These are phyloP conservation scores for Amanita molliuscula DNA, from an alignment of 768 basidiomycete genomes.

Conservation along the genomic window DNA sequence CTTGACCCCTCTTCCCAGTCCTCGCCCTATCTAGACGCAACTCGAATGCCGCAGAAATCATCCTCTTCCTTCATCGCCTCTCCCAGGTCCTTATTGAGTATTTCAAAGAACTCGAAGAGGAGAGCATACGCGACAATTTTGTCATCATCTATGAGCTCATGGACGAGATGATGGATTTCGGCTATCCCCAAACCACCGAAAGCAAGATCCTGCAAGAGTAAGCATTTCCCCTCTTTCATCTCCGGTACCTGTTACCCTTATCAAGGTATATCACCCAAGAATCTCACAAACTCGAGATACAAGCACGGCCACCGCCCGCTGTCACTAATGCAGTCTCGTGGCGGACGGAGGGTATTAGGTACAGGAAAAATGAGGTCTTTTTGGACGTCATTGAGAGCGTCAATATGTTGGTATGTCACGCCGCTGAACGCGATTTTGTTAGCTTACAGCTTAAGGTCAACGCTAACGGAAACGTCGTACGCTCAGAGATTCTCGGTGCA, in stretches of 20 bases:
- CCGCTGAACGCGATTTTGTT: not conserved
- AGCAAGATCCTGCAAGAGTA: conserved; percentile 98
- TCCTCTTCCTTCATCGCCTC: conserved; percentile 92
- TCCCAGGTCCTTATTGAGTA: conserved; percentile 92
- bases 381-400: conserved; percentile 97
- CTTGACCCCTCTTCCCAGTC: conserved; percentile 36
- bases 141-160: conserved; percentile 98
- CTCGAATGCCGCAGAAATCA: conserved; percentile 90
- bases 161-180: conserved; percentile 99
- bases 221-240: conserved; percentile 15
- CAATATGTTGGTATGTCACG: conserved; percentile 71
- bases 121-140: conserved; percentile 98
- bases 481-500: conserved; percentile 96
- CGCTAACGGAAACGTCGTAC: conserved; percentile 91
- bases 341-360: conserved; percentile 94
- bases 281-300: conserved; percentile 92
- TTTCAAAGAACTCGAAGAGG: conserved; percentile 99
- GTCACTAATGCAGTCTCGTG: conserved; percentile 98
- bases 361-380: conserved; percentile 99
- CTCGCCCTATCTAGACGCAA: conserved; percentile 95
- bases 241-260: not conserved
- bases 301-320: conserved; percentile 88
- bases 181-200: conserved; percentile 97
- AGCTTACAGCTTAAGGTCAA: conserved; percentile 56
- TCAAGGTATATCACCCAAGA: conserved; percentile 94